phyloP scores from a whole-genome alignment of 2,329 filamentous ascomycete genomes.

The Stachybotrys elegans region DNA sequence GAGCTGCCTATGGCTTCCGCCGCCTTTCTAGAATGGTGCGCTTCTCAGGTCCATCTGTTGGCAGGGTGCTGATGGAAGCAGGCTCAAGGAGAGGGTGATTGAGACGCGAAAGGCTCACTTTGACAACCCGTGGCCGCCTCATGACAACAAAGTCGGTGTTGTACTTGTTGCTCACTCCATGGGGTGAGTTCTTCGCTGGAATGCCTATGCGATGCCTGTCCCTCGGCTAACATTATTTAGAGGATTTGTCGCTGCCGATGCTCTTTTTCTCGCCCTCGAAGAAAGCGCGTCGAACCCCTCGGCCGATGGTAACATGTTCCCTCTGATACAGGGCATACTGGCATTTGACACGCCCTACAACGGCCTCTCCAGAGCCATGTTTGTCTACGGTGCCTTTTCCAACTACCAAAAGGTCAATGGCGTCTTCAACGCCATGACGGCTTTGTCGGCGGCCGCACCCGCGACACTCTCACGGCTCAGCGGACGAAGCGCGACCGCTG shows the following conservation, averaged over 20 bases:
- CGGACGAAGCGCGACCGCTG: slow-evolving; percentile 11
- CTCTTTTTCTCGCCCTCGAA: slow-evolving; percentile 66
- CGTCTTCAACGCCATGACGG: slow-evolving; percentile 54
- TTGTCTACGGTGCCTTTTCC: slow-evolving; percentile 55
- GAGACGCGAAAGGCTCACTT: slow-evolving; percentile 67
- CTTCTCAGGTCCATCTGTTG: neutral
- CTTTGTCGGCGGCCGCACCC: slow-evolving; percentile 43
- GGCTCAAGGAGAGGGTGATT: slow-evolving; percentile 77
- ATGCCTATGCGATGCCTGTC: neutral
- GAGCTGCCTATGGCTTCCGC: slow-evolving; percentile 50
- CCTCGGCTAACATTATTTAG: slow-evolving; percentile 23
- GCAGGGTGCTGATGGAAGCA: slow-evolving; percentile 25
- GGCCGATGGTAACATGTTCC: slow-evolving; percentile 57
- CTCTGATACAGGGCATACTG: slow-evolving; percentile 72
- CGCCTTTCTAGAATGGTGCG: slow-evolving; percentile 42
- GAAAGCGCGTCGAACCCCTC: slow-evolving; percentile 46
- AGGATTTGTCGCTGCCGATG: slow-evolving; percentile 80
- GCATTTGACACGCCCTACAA: slow-evolving; percentile 85
- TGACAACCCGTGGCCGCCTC: slow-evolving; percentile 68
- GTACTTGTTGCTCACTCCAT: slow-evolving; percentile 80
- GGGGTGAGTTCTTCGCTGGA: slow-evolving; percentile 40
- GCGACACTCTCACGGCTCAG: slow-evolving; percentile 29
- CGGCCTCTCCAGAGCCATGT: slow-evolving; percentile 55
- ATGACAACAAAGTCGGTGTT: slow-evolving; percentile 75
- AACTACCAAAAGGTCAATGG: slow-evolving; percentile 53